These are phyloP conservation scores for Pyricularia grisea DNA, from an alignment of 2,329 filamentous ascomycete species.

Conservation along the genomic window DNA sequence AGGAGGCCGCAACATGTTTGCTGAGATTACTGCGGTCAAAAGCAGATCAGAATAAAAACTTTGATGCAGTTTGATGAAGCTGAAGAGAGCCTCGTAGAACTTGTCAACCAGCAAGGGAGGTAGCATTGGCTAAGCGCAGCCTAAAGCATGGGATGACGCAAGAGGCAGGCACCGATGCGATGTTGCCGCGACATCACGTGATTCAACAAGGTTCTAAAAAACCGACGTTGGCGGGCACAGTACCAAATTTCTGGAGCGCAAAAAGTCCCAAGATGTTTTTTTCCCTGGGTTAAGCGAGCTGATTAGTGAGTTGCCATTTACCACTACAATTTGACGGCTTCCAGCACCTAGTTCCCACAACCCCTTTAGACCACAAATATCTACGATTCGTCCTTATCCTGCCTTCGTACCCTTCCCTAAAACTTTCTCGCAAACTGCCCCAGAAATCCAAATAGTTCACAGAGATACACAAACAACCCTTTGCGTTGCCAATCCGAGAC, in stretches of 20 bases:
- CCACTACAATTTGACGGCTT: no score
- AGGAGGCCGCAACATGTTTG: not conserved
- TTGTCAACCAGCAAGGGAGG: not conserved
- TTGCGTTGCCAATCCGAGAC: not conserved
- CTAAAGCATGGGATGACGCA: not conserved
- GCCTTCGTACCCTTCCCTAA: no score
- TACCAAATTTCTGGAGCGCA: no score
- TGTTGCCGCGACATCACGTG: not conserved
- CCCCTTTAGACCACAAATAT: no score
- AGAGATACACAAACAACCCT: not conserved
- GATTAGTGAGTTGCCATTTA: no score
- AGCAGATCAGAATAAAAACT: not conserved
- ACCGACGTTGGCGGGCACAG: not conserved
- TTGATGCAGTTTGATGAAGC: not conserved
- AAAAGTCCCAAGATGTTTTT: no score
- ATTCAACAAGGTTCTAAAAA: not conserved
- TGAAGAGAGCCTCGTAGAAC: no score
- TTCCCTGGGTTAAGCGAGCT: no score
- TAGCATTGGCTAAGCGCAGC: no score
- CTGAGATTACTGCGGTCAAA: not conserved
- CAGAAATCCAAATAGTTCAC: no score
- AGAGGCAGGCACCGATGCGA: not conserved
- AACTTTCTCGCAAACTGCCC: not conserved
- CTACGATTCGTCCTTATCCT: no score
- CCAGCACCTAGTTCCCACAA: no score